Evolutionary conservation across 2,329 filamentous ascomycete genomes (phyloP).

Genomic region (Bretziella fagacearum): DNA sequence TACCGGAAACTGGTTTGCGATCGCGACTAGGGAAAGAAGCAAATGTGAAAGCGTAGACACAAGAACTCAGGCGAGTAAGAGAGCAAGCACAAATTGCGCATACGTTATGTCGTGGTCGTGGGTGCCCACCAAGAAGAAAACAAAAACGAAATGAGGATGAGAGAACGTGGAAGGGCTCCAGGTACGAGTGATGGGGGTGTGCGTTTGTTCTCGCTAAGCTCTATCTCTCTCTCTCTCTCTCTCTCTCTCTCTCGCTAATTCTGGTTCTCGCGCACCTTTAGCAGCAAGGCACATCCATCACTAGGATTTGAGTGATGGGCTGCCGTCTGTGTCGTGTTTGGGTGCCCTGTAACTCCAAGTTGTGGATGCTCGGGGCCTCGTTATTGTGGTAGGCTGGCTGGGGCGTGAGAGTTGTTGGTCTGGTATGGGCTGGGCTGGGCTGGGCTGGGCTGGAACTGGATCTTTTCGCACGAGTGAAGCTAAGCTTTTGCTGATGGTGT

Average conservation of each 20-base stretch:
- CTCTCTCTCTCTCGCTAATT: too few relatives aligned
- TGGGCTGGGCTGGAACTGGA: too few relatives aligned
- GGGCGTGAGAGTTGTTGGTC: too few relatives aligned
- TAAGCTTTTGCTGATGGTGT: neutral
- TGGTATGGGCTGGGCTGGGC: too few relatives aligned
- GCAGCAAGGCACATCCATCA: too few relatives aligned
- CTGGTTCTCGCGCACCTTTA: too few relatives aligned
- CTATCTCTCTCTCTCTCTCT: too few relatives aligned
- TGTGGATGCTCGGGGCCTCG: too few relatives aligned
- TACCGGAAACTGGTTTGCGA: neutral
- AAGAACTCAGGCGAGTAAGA: neutral
- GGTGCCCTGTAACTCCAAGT: too few relatives aligned
- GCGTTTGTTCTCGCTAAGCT: neutral
- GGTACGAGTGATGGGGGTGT: slow-evolving; percentile 6
- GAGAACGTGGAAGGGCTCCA: slow-evolving; percentile 6
- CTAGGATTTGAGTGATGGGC: too few relatives aligned
- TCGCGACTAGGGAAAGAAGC: slow-evolving; percentile 3
- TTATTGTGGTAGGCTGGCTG: too few relatives aligned
- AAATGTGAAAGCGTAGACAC: neutral
- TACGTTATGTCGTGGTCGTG: neutral
- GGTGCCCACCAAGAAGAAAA: slow-evolving; percentile 10
- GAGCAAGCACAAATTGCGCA: neutral
- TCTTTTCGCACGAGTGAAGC: neutral
- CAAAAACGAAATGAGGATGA: slow-evolving; percentile 12
- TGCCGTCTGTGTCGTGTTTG: too few relatives aligned